Percentiles rank a stretch among this genome's conserved stretches.
These are phyloP conservation scores for Stentor roeselii DNA, from an alignment of 73 alveolate genomes.

Conservation along the genomic window DNA sequence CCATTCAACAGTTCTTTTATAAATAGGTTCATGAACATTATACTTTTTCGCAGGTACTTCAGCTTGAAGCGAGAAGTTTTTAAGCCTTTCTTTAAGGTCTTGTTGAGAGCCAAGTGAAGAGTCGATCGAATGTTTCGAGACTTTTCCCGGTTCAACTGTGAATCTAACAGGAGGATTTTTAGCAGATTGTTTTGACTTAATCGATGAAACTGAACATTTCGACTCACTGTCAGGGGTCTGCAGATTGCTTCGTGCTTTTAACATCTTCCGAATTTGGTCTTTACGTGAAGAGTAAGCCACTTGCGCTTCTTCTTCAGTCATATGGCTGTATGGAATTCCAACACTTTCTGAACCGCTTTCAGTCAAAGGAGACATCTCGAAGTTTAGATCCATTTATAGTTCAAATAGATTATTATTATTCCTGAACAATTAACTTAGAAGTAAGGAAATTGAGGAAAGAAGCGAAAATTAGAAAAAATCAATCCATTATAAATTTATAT, in stretches of 20 bases:
- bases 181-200: neutral
- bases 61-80: neutral
- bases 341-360: neutral
- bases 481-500: conserved; percentile 68
- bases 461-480: conserved; percentile 61
- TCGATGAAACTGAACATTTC: neutral
- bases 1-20: neutral
- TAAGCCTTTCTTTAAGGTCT: neutral
- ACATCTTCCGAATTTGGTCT: neutral
- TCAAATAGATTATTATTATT: neutral
- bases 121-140: neutral
- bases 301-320: conserved; percentile 1
- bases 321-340: neutral
- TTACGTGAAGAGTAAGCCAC: neutral
- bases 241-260: neutral
- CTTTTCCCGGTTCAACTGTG: neutral
- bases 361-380: neutral
- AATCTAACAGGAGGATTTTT: neutral
- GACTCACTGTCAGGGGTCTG: neutral
- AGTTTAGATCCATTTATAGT: neutral
- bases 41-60: too few species aligned
- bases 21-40: neutral
- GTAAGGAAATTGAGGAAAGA: neutral
- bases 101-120: neutral
- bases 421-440: too few species aligned